Evolutionary conservation across 306 rosid genomes (phyloP).

Genomic region (Gillenia trifoliata): DNA sequence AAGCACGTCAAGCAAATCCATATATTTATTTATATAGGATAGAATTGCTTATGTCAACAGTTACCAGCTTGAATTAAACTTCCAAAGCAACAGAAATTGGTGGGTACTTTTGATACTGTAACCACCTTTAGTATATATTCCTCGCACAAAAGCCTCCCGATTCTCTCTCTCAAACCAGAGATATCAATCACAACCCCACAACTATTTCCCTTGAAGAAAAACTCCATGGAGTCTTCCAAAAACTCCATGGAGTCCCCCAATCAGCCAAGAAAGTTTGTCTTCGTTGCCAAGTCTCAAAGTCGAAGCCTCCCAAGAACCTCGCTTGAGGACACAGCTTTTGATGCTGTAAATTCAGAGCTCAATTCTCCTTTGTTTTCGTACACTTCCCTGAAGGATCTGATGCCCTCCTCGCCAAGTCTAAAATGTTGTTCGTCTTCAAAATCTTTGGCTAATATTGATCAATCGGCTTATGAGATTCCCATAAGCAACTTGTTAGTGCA

Average conservation of each 20-base stretch:
- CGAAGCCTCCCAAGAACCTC: not conserved
- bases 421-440: not conserved
- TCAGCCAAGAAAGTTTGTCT: not conserved
- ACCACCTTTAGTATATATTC: not conserved
- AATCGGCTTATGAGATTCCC: not conserved
- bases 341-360: not conserved
- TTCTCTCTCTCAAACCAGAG: not conserved
- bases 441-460: not conserved
- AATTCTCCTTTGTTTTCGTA: not conserved
- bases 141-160: not conserved
- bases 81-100: not conserved
- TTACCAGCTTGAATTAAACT: not conserved
- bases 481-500: not conserved
- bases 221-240: not conserved
- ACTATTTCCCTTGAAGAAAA: not conserved
- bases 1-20: not conserved
- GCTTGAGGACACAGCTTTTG: not conserved
- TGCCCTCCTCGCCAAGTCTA: not conserved
- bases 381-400: not conserved
- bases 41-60: not conserved
- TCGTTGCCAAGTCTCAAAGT: not conserved
- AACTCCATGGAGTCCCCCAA: not conserved
- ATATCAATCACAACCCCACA: not conserved
- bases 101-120: not conserved
- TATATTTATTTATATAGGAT: not conserved